A percentile compares a stretch with the other conserved stretches of the same genome.
These are phyloP conservation scores for Ogataea pini DNA, from an alignment of 805 yeast species.

Conservation along the genomic window DNA sequence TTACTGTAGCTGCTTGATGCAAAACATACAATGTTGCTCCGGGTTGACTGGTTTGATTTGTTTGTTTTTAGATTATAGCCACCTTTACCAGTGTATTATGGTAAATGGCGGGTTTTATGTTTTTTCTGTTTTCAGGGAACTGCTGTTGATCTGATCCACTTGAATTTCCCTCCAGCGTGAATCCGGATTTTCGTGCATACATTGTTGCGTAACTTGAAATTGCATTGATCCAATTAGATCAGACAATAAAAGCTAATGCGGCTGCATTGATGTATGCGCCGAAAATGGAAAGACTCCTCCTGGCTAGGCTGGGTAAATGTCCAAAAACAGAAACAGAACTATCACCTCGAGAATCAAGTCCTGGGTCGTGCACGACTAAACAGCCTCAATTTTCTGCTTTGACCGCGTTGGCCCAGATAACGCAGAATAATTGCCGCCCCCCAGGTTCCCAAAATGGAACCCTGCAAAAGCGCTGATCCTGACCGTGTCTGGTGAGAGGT, in stretches of 20 bases:
- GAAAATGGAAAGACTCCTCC: constrained; percentile 7
- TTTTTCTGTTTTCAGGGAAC: constrained; percentile 23
- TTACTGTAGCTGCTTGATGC: constrained; percentile 6
- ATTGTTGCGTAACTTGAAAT: constrained; percentile 11
- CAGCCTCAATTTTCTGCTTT: neutral
- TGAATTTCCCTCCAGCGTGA: constrained; percentile 5
- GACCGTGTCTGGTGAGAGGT: too few relatives aligned
- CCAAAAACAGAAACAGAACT: constrained; percentile 16
- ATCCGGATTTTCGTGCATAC: constrained; percentile 2
- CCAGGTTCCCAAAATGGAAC: too few relatives aligned
- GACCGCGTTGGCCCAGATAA: constrained; percentile 5
- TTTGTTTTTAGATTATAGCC: neutral
- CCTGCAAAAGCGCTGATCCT: too few relatives aligned
- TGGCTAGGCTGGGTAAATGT: constrained; percentile 10
- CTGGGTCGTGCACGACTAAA: neutral
- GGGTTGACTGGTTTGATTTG: constrained; percentile 1
- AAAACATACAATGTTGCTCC: neutral
- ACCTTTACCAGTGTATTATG: neutral
- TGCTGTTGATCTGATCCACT: constrained; percentile 21
- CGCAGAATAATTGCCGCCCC: neutral
- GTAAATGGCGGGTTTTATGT: constrained; percentile 23
- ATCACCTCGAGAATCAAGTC: neutral
- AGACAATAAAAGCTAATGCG: constrained; percentile 6
- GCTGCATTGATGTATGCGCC: constrained; percentile 8
- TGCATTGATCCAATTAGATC: constrained; percentile 21